phyloP scores from a whole-genome alignment of 2,329 filamentous ascomycete species.

The Xylaria sp. region DNA sequence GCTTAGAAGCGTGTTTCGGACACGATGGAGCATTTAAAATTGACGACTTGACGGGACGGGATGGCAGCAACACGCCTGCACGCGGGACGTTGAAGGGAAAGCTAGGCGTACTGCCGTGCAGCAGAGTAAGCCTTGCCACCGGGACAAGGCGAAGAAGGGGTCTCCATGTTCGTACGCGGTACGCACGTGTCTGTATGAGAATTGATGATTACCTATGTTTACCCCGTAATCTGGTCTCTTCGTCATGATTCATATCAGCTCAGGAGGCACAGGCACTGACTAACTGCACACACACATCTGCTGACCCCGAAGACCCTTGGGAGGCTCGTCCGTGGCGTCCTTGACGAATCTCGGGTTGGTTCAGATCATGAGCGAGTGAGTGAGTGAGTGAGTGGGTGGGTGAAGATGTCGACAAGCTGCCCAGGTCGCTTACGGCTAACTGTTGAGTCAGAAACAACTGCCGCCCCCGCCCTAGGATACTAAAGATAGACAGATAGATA shows the following conservation, averaged over 20 bases:
- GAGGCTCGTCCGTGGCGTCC: not conserved
- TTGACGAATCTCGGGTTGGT: not conserved
- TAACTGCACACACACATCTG: not conserved
- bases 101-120: slow-evolving; percentile 19
- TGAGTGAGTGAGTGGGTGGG: no score
- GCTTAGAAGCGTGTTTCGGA: slow-evolving; percentile 23
- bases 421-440: not conserved
- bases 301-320: not conserved
- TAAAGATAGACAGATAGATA: not conserved
- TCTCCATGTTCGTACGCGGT: slow-evolving; percentile 2
- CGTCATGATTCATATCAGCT: not conserved
- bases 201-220: not conserved
- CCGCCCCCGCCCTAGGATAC: not conserved
- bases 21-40: slow-evolving; percentile 15
- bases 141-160: not conserved
- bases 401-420: not conserved
- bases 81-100: slow-evolving; percentile 19
- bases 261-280: not conserved
- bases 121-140: slow-evolving; percentile 11
- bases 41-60: slow-evolving; percentile 9
- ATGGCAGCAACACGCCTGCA: slow-evolving; percentile 11
- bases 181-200: not conserved
- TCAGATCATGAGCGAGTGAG: no score
- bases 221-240: no score
- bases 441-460: not conserved